Conservation (phyloP, 352 stramenopile species). For the Plasmopara viticola region DNA sequence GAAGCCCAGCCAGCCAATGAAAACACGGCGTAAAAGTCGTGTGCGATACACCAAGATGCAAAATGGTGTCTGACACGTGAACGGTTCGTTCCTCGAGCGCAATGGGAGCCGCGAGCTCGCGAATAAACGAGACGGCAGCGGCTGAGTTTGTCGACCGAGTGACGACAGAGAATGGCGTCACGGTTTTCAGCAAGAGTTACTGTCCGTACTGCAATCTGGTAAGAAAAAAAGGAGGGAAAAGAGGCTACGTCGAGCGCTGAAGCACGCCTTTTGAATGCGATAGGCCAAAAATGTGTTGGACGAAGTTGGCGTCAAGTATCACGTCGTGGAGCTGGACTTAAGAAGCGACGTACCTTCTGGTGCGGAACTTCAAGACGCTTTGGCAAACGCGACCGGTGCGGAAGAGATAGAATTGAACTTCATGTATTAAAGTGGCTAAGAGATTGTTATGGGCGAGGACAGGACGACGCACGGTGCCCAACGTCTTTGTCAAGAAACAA, state of each 20-base stretch:
- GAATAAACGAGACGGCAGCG: constrained; percentile 45
- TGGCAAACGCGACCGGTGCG: constrained; percentile 81
- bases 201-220: constrained; percentile 90
- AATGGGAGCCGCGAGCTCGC: constrained; percentile 38
- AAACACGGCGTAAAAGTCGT: constrained; percentile 4
- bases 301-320: constrained; percentile 41
- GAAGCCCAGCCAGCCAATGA: constrained; percentile 27
- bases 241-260: background rate
- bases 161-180: constrained; percentile 42
- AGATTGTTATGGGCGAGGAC: constrained; percentile 4
- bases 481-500: constrained; percentile 94
- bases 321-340: constrained; percentile 62
- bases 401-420: background rate
- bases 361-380: constrained; percentile 80
- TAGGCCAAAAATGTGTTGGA: constrained; percentile 85
- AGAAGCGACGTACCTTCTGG: constrained; percentile 57
- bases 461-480: constrained; percentile 91
- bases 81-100: background rate
- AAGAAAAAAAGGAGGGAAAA: background rate
- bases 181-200: constrained; percentile 91
- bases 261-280: background rate
- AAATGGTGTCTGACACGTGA: constrained; percentile 7
- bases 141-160: constrained; percentile 49
- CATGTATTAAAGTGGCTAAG: background rate
- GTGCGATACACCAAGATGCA: background rate